Base-by-base conservation (phyloP, 2,329 filamentous ascomycete genomes). In the Arthrinium puccinioides region DNA sequence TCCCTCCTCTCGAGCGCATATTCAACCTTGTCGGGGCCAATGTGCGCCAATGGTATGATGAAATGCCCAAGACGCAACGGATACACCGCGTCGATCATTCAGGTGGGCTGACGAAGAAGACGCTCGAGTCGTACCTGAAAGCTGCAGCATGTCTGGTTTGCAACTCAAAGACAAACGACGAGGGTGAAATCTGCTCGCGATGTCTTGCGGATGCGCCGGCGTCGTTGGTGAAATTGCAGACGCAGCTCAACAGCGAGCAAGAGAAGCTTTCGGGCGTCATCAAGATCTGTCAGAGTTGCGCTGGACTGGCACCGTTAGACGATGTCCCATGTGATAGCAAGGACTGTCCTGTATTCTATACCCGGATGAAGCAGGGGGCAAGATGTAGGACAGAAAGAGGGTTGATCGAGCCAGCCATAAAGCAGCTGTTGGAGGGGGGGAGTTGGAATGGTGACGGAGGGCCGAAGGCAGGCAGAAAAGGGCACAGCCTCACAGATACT, bases 11-110 rank as follows among this genome's bases (percentile, higher is more conserved):
- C 1, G 90, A 97, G 60, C 82, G 92, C 20, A 96, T 98, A 46
- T 96, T 98, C 67, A 95, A 92, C 53, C 80, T 98, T 3, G 85
- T 97, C 3, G 92, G 92, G 6, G 92, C 88, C 21, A 94, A 92
- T 55, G 85, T 97, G 1, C 69, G 85, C 14, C 74, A 78, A 41
- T 98, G 92, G 92, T 97, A 88, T 53, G 87, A 95, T 45, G 88
- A 96, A 61, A 94, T 97, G 87, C 90, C 90, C 31, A 95, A 94
- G 57, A 71, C 92, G 15, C 84, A 88, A 53, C 80, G 83, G 8
- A 76, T 90, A 31, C 74, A 82, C 20, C 76, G 74, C 38, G 62
- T 86, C n/a, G 69, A 73, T n/a, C n/a, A n/a, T n/a, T n/a, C 21
- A 52, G 56, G 35, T 43, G 37, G 33, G 26, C 38, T 14, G 37